Evolutionary conservation across 2,329 filamentous ascomycete genomes (phyloP), one percentile per base, ranked within the genome.

Genomic region (Monilinia polystroma): DNA sequence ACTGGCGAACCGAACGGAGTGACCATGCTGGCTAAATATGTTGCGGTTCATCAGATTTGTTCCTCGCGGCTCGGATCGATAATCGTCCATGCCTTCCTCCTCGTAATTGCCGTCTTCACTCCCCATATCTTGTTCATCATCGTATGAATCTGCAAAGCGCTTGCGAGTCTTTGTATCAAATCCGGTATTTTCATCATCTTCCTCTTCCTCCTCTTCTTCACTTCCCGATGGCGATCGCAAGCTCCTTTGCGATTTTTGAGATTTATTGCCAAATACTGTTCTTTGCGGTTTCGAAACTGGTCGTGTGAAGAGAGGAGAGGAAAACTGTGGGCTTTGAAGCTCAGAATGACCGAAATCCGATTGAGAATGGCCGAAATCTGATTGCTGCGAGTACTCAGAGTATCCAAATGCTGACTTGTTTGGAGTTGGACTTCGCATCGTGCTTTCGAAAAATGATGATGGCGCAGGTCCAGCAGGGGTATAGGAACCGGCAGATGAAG

Each of bases 381-480:
- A 67, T 73, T 73, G 73, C 69, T 81, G 75, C 11, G 75, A 76
- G 64, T 79, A 81, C 55, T 62, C 58, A 18, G 58, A 62, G 14
- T 62, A 62, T 51, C 58, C 58, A 41, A 77, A 74, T 41, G 74
- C 60, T 55, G 74, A 73, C 55, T 74, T 74, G 11, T 72, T 64
- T 32, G 73, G 68, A 20, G 68, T 73, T 51, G 63, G 54, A 35
- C 77, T 78, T 66, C 82, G 76, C 68, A 81, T 80, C 20, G 85
- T 84, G 75, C 80, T 83, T 63, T 81, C 82, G 70, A 85, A 82
- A 26, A 82, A 72, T 54, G 79, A 79, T 8, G 81, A 81, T 38
- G 83, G 82, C 57, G 84, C 84, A 54, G 79, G 80, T 3, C 82
- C 84, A 66, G 81, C 79, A 43, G 85, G 85, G 29, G 84, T 86